Percentiles rank a stretch among this genome's conserved stretches.
Evolutionary conservation across 441 rosid genomes (phyloP).

Genomic region (Biscutella laevigata): DNA sequence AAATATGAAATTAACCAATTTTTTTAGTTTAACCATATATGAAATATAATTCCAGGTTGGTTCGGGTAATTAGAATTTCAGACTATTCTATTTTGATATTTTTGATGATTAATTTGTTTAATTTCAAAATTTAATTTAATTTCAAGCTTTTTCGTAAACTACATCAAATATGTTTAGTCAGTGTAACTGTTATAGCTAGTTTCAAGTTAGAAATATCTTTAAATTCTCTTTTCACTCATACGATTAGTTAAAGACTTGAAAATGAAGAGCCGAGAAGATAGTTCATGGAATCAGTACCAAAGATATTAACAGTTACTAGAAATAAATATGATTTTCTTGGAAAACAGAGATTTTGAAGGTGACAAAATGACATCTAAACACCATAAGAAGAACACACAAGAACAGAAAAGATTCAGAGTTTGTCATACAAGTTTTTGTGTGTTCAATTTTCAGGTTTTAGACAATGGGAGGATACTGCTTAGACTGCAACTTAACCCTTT

Average conservation of each 20-base stretch:
- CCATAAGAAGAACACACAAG: conserved; percentile 8
- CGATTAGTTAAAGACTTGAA: background rate
- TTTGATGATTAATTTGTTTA: no score
- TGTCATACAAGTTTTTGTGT: conserved; percentile 26
- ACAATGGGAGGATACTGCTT: conserved; percentile 78
- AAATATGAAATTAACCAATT: no score
- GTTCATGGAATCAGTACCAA: conserved; percentile 14
- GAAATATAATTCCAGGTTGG: no score
- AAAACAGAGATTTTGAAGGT: conserved; percentile 15
- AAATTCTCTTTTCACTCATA: background rate
- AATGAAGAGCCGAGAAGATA: no score
- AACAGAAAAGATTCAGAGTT: conserved; percentile 20
- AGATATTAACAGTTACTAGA: conserved; percentile 19
- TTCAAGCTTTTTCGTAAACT: no score
- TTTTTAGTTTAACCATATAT: no score
- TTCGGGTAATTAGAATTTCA: no score
- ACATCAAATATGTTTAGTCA: no score
- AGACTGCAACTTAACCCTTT: conserved; percentile 78
- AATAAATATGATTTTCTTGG: conserved; percentile 3
- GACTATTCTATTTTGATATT: no score
- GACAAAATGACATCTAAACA: conserved; percentile 25
- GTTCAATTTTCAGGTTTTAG: conserved; percentile 20
- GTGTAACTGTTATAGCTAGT: background rate
- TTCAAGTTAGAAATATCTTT: background rate
- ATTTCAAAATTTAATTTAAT: no score